phyloP scores from a whole-genome alignment of 495 filamentous ascomycete genomes.

The Symbiotaphrina buchneri region DNA sequence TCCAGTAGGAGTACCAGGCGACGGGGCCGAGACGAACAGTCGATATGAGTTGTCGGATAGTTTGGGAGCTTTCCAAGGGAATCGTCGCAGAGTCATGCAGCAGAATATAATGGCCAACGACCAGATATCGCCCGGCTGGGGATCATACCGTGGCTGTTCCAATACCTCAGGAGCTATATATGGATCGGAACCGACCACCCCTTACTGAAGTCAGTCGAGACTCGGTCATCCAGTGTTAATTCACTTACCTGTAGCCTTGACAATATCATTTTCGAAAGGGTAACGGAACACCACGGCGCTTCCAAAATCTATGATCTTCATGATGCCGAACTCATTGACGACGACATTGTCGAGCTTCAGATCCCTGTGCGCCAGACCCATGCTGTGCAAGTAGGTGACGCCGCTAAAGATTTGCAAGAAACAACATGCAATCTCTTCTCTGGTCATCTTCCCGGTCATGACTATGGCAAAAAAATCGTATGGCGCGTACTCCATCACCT shows the following conservation, averaged over 20 bases:
- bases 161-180: slow-evolving; percentile 96
- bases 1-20: slow-evolving; percentile 18
- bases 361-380: slow-evolving; percentile 91
- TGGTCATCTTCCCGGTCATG: slow-evolving; percentile 96
- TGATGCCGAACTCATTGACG: slow-evolving; percentile 89
- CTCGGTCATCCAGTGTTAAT: not conserved
- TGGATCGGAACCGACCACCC: slow-evolving; percentile 92
- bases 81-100: slow-evolving; percentile 90
- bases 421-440: slow-evolving; percentile 72
- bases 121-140: slow-evolving; percentile 88
- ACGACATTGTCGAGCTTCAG: slow-evolving; percentile 97
- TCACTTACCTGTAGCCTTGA: slow-evolving; percentile 55
- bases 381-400: slow-evolving; percentile 91
- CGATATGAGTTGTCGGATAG: slow-evolving; percentile 86
- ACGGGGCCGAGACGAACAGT: slow-evolving; percentile 64
- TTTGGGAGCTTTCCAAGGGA: slow-evolving; percentile 93
- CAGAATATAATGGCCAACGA: slow-evolving; percentile 97
- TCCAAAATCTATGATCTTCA: slow-evolving; percentile 99
- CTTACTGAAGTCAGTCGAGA: slow-evolving; percentile 20
- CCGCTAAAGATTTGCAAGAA: slow-evolving; percentile 91
- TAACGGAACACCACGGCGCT: slow-evolving; percentile 94
- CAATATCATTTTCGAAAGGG: slow-evolving; percentile 86
- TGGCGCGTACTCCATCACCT: slow-evolving; percentile 99
- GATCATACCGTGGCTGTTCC: slow-evolving; percentile 84
- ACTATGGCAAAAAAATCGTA: slow-evolving; percentile 95